Evolutionary conservation across 129 eudicot species (phyloP).

Genomic region (Lactuca sativa): DNA sequence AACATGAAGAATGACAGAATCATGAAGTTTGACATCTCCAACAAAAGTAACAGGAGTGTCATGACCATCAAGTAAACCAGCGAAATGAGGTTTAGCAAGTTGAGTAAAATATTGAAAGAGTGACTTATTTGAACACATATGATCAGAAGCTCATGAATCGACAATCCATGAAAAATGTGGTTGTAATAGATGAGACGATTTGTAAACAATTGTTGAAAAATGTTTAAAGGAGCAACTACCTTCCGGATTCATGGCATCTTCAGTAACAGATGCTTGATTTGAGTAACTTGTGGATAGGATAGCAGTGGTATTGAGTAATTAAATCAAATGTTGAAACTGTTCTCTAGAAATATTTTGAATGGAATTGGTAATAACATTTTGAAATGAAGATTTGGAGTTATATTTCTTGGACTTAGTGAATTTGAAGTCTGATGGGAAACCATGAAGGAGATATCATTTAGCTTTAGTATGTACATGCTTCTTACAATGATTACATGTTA

Average conservation of each 20-base stretch:
- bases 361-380: background rate
- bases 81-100: background rate
- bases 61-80: background rate
- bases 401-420: background rate
- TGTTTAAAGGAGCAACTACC: background rate
- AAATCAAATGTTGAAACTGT: background rate
- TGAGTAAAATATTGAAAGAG: background rate
- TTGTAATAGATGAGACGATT: background rate
- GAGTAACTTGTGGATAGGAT: background rate
- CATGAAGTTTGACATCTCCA: background rate
- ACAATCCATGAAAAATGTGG: background rate
- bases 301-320: background rate
- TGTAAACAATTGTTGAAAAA: background rate
- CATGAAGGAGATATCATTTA: background rate
- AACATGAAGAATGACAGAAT: background rate
- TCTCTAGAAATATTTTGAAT: background rate
- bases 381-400: background rate
- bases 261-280: too few species aligned
- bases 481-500: background rate
- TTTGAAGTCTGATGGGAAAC: background rate
- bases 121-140: background rate
- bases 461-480: background rate
- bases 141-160: background rate
- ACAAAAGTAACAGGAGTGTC: background rate
- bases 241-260: background rate